These are phyloP conservation scores for Ilyonectria sp. DNA, from an alignment of 2,329 filamentous ascomycete species.

Conservation along the genomic window DNA sequence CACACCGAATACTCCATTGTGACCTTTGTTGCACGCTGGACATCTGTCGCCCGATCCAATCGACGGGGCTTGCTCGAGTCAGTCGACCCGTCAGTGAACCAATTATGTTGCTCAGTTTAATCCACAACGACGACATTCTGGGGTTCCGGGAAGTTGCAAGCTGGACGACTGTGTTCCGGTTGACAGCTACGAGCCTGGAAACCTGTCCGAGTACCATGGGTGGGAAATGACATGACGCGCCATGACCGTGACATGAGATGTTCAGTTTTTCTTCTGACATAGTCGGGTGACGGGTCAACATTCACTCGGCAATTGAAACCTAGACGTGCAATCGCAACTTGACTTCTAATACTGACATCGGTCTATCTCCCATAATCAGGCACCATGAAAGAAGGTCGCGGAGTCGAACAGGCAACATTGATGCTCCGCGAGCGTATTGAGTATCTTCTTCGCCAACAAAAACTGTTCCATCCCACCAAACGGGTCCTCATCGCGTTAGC, in stretches of 20 bases:
- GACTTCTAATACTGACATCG: neutral
- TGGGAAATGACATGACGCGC: neutral
- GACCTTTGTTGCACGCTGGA: constrained; percentile 6
- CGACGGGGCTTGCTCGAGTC: neutral
- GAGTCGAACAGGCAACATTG: neutral
- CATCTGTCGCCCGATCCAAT: constrained; percentile 21
- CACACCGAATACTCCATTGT: neutral
- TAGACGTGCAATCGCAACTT: neutral
- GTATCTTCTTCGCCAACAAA: neutral
- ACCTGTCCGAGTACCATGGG: too few species aligned
- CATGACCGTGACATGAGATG: neutral
- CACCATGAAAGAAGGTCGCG: neutral
- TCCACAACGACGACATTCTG: neutral
- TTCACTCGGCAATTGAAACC: neutral
- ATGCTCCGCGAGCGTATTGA: constrained; percentile 11
- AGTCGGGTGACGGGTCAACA: too few species aligned
- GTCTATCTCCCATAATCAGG: neutral
- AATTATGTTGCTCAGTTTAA: neutral
- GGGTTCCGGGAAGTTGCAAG: neutral
- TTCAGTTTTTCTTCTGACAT: neutral
- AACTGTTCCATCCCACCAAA: neutral
- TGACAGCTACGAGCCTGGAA: neutral
- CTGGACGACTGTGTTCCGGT: neutral
- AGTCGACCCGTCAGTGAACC: neutral
- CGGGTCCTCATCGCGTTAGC: constrained; percentile 48